These are phyloP conservation scores for Sugiyamaella lignohabitans DNA, from an alignment of 805 yeast species.

Conservation along the genomic window DNA sequence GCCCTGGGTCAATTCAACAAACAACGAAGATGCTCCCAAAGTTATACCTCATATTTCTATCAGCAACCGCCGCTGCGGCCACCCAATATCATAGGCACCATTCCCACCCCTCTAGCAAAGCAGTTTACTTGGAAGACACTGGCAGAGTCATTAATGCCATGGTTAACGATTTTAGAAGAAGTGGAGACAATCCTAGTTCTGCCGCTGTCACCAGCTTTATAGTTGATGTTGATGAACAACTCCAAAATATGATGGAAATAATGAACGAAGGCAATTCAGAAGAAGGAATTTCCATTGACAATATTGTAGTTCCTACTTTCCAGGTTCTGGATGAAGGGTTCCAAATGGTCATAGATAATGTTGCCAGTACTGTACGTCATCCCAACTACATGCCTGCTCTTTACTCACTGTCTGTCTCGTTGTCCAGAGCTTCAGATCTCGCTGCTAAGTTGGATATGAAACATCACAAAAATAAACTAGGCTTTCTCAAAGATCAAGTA, in stretches of 20 bases:
- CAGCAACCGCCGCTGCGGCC: no score
- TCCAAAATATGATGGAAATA: constrained; percentile 20
- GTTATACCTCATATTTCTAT: no score
- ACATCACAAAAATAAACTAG: constrained; percentile 5
- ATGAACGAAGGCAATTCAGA: no score
- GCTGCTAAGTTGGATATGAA: constrained; percentile 9
- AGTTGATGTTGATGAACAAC: constrained; percentile 22
- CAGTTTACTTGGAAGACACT: no score
- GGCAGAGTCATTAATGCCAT: no score
- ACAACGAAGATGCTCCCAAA: no score
- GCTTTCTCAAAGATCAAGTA: constrained; percentile 5
- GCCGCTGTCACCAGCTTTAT: constrained; percentile 17
- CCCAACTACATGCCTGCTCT: no score
- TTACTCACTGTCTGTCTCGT: constrained; percentile 15
- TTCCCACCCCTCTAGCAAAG: no score
- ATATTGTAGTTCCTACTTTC: constrained; percentile 21
- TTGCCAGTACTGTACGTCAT: constrained; percentile 13
- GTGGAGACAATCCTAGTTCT: constrained; percentile 13
- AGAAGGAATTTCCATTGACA: constrained; percentile 20
- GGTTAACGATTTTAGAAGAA: constrained; percentile 6
- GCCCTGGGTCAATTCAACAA: no score
- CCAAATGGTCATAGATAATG: constrained; percentile 21
- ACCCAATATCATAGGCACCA: no score
- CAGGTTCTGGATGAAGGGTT: constrained; percentile 21
- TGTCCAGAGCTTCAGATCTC: constrained; percentile 13